A percentile compares a stretch with the other conserved stretches of the same genome.
These are phyloP conservation scores for Nakazawaea pomicola DNA, from an alignment of 805 yeast species.

Conservation along the genomic window DNA sequence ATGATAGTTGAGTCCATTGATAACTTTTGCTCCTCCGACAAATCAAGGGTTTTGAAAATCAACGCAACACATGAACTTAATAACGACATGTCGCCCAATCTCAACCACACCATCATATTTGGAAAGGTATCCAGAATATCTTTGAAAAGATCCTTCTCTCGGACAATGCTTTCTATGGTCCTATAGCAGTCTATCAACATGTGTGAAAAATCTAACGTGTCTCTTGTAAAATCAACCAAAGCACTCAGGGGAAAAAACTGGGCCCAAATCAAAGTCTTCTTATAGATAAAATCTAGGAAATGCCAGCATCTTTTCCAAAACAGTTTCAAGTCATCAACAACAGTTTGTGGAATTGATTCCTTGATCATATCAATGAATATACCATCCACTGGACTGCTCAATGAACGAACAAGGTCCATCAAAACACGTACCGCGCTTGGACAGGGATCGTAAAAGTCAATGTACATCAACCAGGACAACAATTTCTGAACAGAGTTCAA, in stretches of 20 bases:
- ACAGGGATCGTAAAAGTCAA: conserved; percentile 62
- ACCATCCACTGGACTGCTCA: conserved; percentile 67
- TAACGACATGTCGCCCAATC: conserved; percentile 75
- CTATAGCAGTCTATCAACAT: conserved; percentile 61
- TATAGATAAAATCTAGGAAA: conserved; percentile 63
- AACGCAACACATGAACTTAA: conserved; percentile 68
- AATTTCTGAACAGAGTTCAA: conserved; percentile 44
- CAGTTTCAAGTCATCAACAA: conserved; percentile 21
- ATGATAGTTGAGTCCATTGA: conserved; percentile 47
- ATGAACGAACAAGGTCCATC: conserved; percentile 63
- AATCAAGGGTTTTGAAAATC: conserved; percentile 59
- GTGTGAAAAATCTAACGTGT: conserved; percentile 75
- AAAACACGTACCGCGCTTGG: conserved; percentile 69
- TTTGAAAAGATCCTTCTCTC: conserved; percentile 36
- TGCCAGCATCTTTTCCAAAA: conserved; percentile 76
- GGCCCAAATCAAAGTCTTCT: conserved; percentile 75
- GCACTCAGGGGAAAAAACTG: conserved; percentile 46
- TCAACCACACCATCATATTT: conserved; percentile 72
- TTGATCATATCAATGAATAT: conserved; percentile 26
- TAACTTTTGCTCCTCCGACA: conserved; percentile 52
- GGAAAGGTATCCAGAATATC: conserved; percentile 59
- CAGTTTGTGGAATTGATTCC: conserved; percentile 3
- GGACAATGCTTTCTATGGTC: conserved; percentile 34
- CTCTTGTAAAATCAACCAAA: conserved; percentile 79
- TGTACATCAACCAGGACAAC: conserved; percentile 37